A percentile compares a stretch with the other conserved stretches of the same genome.
Conservation (phyloP, 768 basidiomycete species). For the Dentipellis fragilis region DNA sequence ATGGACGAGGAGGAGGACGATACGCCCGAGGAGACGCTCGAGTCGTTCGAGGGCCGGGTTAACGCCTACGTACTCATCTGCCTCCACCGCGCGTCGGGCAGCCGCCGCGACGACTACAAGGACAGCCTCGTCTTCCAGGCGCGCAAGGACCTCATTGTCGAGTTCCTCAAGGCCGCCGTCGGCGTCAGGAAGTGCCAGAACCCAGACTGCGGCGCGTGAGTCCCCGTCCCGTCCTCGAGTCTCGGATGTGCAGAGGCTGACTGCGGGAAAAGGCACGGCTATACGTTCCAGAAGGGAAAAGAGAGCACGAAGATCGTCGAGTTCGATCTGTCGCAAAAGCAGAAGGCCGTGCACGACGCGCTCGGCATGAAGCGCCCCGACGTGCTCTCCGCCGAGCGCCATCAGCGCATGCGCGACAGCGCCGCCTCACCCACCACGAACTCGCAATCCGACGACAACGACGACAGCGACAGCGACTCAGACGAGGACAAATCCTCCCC, state of each 20-base stretch:
- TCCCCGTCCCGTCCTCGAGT: slow-evolving; percentile 15
- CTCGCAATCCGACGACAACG: background rate
- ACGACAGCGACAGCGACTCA: slow-evolving; percentile 33
- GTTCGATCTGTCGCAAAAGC: slow-evolving; percentile 75
- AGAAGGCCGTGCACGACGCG: slow-evolving; percentile 50
- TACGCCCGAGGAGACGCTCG: slow-evolving; percentile 32
- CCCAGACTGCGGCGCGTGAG: slow-evolving; percentile 70
- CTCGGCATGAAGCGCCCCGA: slow-evolving; percentile 59
- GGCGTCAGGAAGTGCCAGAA: slow-evolving; percentile 65
- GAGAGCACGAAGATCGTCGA: slow-evolving; percentile 91
- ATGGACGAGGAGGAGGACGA: slow-evolving; percentile 26
- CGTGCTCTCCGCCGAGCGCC: slow-evolving; percentile 47
- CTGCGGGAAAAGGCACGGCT: slow-evolving; percentile 43
- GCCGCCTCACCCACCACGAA: background rate
- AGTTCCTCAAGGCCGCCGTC: slow-evolving; percentile 65
- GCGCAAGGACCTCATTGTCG: slow-evolving; percentile 70
- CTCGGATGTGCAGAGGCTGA: slow-evolving; percentile 4
- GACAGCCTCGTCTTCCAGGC: slow-evolving; percentile 80
- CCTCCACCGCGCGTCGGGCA: slow-evolving; percentile 31
- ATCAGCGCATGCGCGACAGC: slow-evolving; percentile 6
- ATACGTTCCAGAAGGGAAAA: slow-evolving; percentile 82
- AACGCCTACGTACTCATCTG: slow-evolving; percentile 56
- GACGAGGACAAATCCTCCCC: slow-evolving; percentile 41
- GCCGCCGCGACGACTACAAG: slow-evolving; percentile 80
- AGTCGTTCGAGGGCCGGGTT: slow-evolving; percentile 52